Evolutionary conservation across 768 basidiomycete species (phyloP), one percentile per base, ranked within the genome.

Genomic region (Kwoniella mangroviensis): DNA sequence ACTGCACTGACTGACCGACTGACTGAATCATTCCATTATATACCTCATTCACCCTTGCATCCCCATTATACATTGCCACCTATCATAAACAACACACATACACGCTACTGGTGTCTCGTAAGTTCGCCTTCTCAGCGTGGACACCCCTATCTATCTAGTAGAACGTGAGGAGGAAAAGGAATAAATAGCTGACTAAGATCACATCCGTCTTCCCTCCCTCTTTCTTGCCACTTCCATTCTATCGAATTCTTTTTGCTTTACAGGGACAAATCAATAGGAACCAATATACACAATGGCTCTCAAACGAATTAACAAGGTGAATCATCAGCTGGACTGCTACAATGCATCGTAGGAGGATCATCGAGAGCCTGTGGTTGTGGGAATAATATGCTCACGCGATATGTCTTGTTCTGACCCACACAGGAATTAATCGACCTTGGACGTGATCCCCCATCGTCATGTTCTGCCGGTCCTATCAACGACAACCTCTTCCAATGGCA

Each of bases 401-500:
- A 49, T 28, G 19, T 21, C 43, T 26, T 19, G 54, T 57, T 49
- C 26, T 52, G 24, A 19, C 17, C 12, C 12, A 6, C 60, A 67
- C 73, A 99, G 97, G 97, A 99, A 90, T 89, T 98, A 88, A 88
- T 92, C 84, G 97, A 99, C 87, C 95, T 99, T 84, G 95, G 95
- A 65, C 94, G 95, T 82, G 97, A 99, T 87, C 97, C 97, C 84
- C 97, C 97, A 77, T 94, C 95, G 64, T 98, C 97, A 67, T 99
- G 97, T 90, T 95, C 93, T 79, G 97, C 97, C 78, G 97, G 97
- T 63, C 97, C 97, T 54, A 94, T 91, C 70, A 93, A 93, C 63
- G 95, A 98, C 83, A 95, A 98, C 85, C 90, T 98, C 90, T 99
- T 98, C 87, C 90, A 94, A 83, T 98, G 95, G 96, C 94, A 98